Percentiles rank a stretch among this genome's conserved stretches.
phyloP scores from a whole-genome alignment of 495 filamentous ascomycete genomes.

The Tuber magnatum region DNA sequence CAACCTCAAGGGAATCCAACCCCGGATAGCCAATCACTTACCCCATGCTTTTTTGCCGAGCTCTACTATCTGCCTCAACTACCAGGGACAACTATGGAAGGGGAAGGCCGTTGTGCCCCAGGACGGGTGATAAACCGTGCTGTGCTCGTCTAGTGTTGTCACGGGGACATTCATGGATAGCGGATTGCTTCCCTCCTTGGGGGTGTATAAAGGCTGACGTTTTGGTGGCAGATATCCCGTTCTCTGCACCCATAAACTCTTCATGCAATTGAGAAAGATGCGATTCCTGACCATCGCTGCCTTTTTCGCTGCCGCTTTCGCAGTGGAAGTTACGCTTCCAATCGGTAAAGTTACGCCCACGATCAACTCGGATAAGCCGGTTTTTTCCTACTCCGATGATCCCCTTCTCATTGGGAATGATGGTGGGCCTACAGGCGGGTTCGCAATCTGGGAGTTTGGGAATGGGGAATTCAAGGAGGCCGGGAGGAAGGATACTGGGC shows the following conservation, averaged over 20 bases:
- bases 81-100: neutral
- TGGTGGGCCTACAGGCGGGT: constrained; percentile 37
- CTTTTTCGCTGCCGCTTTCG: neutral
- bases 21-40: neutral
- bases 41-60: neutral
- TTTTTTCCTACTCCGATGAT: constrained; percentile 2
- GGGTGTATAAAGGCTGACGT: neutral
- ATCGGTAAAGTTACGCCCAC: neutral
- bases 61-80: neutral
- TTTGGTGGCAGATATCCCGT: neutral
- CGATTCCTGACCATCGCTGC: neutral
- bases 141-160: neutral
- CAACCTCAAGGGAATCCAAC: neutral
- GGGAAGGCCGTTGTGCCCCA: neutral
- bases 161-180: neutral
- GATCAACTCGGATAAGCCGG: neutral
- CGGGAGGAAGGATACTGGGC: constrained; percentile 35
- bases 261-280: neutral
- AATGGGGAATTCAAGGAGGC: constrained; percentile 26
- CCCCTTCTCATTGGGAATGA: constrained; percentile 42
- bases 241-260: neutral
- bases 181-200: neutral
- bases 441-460: constrained; percentile 33
- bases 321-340: neutral
- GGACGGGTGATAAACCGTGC: neutral